phyloP scores from a whole-genome alignment of 1,139 yeast species.

The Kodamaea fungicola region DNA sequence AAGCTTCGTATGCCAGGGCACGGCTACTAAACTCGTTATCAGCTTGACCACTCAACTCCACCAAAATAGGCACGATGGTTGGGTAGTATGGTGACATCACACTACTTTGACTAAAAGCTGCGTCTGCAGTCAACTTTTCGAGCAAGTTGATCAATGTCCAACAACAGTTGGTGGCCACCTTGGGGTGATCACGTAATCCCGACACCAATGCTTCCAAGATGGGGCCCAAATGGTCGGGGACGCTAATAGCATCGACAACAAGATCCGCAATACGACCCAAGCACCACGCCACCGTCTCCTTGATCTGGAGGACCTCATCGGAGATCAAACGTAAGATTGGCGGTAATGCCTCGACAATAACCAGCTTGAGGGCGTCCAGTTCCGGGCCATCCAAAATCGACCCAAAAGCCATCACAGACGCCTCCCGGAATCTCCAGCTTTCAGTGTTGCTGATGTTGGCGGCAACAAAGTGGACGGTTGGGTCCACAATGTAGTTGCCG shows the following conservation, averaged over 20 bases:
- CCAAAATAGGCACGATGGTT: constrained; percentile 63
- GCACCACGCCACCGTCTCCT: constrained; percentile 98
- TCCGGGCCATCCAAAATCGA: constrained; percentile 96
- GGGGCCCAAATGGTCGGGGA: constrained; percentile 59
- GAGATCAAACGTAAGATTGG: constrained; percentile 72
- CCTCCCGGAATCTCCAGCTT: constrained; percentile 87
- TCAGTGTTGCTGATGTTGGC: constrained; percentile 52
- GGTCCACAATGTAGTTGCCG: constrained; percentile 79
- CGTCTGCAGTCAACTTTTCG: constrained; percentile 73
- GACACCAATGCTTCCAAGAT: constrained; percentile 68
- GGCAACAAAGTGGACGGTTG: constrained; percentile 81
- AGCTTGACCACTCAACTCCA: constrained; percentile 62
- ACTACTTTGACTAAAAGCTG: constrained; percentile 51
- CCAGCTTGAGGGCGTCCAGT: constrained; percentile 57
- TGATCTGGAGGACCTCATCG: constrained; percentile 78
- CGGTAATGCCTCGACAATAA: constrained; percentile 77
- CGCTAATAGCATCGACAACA: constrained; percentile 73
- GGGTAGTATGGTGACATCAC: constrained; percentile 73
- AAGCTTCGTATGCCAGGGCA: constrained; percentile 93
- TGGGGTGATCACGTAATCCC: constrained; percentile 87
- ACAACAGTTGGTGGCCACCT: constrained; percentile 91
- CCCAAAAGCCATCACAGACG: constrained; percentile 99
- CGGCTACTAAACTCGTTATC: constrained; percentile 89
- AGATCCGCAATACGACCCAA: constrained; percentile 92
- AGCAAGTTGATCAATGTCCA: constrained; percentile 93